phyloP scores from a whole-genome alignment of 2,329 filamentous ascomycete genomes.

The Trichoderma citrinoviride region DNA sequence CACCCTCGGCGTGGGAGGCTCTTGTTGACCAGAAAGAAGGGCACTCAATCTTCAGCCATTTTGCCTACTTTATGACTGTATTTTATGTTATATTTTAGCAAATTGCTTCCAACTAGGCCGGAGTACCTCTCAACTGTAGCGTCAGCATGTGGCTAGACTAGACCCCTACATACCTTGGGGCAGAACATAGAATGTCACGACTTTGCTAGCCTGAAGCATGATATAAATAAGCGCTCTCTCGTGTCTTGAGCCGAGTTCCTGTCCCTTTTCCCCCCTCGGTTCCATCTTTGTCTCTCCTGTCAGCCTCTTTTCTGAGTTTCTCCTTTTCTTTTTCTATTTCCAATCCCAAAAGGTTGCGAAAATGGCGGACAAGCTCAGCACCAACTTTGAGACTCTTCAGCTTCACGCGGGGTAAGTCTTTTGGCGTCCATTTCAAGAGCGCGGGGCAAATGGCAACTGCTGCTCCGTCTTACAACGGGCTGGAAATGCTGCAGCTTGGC shows the following conservation, averaged over 20 bases:
- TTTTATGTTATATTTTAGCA: neutral
- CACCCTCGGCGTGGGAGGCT: neutral
- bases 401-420: conserved; percentile 74
- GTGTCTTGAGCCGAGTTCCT: neutral
- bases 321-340: conserved; percentile 30
- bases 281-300: neutral
- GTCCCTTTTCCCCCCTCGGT: neutral
- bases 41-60: too few relatives aligned
- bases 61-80: neutral
- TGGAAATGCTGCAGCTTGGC: neutral
- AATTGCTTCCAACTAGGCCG: too few relatives aligned
- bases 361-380: conserved; percentile 46
- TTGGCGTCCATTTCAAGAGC: neutral
- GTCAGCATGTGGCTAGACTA: neutral
- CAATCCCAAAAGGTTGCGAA: conserved; percentile 16
- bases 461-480: neutral
- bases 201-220: neutral
- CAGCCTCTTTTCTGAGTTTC: neutral
- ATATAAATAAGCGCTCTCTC: conserved; percentile 4
- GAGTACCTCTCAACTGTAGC: neutral
- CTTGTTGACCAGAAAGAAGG: too few relatives aligned
- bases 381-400: conserved; percentile 80
- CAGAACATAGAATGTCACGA: neutral
- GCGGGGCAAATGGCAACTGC: neutral
- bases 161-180: neutral